Evolutionary conservation across 1,284 basidiomycete genomes (phyloP), one percentile per base, ranked within the genome.

Genomic region (Amylostereum chailletii): DNA sequence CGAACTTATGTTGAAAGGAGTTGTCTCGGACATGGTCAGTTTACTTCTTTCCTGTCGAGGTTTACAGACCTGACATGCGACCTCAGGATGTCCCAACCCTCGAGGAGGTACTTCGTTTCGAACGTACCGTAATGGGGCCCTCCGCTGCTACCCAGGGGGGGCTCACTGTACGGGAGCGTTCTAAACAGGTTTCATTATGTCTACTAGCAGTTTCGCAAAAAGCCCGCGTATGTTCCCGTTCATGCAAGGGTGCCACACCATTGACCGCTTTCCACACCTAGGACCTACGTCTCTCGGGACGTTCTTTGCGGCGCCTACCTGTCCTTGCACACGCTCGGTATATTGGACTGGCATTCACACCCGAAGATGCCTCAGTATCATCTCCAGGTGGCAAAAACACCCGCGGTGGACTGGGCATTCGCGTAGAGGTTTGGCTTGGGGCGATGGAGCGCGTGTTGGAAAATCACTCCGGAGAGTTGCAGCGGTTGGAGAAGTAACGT

Each of bases 241-340:
- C 45, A 43, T 51, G 8, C 27, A 11, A 7, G 27, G 8, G n/a
- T 8, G n/a, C 7, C 19, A 9, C 19, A 42, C 10, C 26, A 26
- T 26, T 42, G 40, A 42, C 40, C 7, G 10, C 9, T 26, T 42
- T 9, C 8, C 36, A 7, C 40, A 26, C 19, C 32, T 48, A 81
- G 81, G 65, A 68, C 33, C 76, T 90, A 64, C 80, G 80, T n/a
- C 79, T 95, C 71, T 96, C 94, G 6, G 94, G 95, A 11, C 82
- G 94, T 43, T 85, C 91, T 2, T 74, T 99, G 5, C 81, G 95
- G 9, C 80, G 92, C 6, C 72, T 99, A 19, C 95, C 95, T 1
- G 89, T 98, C 31, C 76, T 99, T 33, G 92, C 94, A 1, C 83
- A 96, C 51, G 89, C 94, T 2, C 76, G 81, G 2, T 85, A 93